Conservation (phyloP, 2,329 filamentous ascomycete species). For the Parafenestella ontariensis region DNA sequence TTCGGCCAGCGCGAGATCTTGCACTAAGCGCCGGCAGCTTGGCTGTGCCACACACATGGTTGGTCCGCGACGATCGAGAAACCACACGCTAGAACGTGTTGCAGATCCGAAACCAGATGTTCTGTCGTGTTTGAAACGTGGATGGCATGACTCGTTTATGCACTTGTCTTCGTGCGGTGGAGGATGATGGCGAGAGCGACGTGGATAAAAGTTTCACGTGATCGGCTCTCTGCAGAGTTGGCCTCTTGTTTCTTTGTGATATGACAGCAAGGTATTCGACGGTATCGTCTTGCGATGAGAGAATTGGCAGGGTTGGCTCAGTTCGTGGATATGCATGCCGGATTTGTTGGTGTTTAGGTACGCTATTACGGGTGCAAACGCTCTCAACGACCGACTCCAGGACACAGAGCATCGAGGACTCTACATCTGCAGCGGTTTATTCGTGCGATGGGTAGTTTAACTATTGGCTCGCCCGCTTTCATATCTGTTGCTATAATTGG, state of each 20-base stretch:
- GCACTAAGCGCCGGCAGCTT: constrained; percentile 26
- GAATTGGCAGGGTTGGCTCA: too few relatives aligned
- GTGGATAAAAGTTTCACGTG: neutral
- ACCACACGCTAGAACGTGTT: constrained; percentile 14
- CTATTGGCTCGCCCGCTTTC: neutral
- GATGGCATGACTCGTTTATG: neutral
- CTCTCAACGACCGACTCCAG: too few relatives aligned
- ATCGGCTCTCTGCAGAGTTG: neutral
- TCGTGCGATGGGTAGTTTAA: too few relatives aligned
- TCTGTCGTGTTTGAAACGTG: constrained; percentile 21
- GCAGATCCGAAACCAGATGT: constrained; percentile 17
- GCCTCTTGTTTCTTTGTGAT: too few relatives aligned
- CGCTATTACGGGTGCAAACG: too few relatives aligned
- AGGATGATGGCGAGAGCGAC: neutral
- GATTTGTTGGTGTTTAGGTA: too few relatives aligned
- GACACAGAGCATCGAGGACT: too few relatives aligned
- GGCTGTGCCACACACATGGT: constrained; percentile 25
- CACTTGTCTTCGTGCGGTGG: neutral
- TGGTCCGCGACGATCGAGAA: constrained; percentile 17
- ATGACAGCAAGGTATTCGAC: too few relatives aligned
- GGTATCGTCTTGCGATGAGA: too few relatives aligned
- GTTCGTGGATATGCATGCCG: too few relatives aligned
- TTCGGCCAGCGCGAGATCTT: constrained; percentile 21
- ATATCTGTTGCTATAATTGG: neutral
- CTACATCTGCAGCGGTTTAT: too few relatives aligned